Base-by-base conservation (phyloP, 176 grass and related monocot genomes). In the Alloteropsis semialata region DNA sequence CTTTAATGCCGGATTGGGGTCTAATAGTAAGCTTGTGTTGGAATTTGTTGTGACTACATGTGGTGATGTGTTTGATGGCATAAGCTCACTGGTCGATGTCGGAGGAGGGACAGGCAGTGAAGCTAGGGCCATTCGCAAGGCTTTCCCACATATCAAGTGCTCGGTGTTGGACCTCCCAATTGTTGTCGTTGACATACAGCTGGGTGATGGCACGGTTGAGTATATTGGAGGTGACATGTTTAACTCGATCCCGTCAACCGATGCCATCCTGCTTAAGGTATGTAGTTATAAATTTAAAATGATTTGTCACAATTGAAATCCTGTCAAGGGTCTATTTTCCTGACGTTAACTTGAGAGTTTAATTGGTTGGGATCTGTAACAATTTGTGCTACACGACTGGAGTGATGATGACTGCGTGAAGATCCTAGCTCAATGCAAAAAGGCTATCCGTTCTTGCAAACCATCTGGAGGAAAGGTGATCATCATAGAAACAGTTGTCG, bases 171-270 rank as follows among this genome's bases (percentile, higher is more conserved):
- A 86, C 6, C 86, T 92, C 21, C 83, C 90, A 9, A 55, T 65
- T 66, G 86, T 92, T 19, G 24, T 92, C 4, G 22, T 10, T 1
- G 53, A 43, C 36, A 50, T 81, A 63, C 59, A 65, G 2, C 62
- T 5, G 0, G 2, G 41, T 9, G 72, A 61, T 22, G 63, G 39
- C 13, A 33, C 24, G 0, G 39, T 92, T 25, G 74, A 92, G 54
- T 72, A 71, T 36, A 54, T 92, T 29, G 72, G 17, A 22, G 90
- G 90, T 16, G 58, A 89, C 22, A 92, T 92, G 90, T 83, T 89
- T 69, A 36, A 58, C 6, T 59, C 21, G 0, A 89, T 89, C 42
- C 90, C 90, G 3, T 36, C 38, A 6, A 68, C 72, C 30, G 72
- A 86, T 83, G 82, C 74, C 2, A 71, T 89, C 4, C 21, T 89